Evolutionary conservation across 306 rosid species (phyloP).

Genomic region (Rosa multiflora): DNA sequence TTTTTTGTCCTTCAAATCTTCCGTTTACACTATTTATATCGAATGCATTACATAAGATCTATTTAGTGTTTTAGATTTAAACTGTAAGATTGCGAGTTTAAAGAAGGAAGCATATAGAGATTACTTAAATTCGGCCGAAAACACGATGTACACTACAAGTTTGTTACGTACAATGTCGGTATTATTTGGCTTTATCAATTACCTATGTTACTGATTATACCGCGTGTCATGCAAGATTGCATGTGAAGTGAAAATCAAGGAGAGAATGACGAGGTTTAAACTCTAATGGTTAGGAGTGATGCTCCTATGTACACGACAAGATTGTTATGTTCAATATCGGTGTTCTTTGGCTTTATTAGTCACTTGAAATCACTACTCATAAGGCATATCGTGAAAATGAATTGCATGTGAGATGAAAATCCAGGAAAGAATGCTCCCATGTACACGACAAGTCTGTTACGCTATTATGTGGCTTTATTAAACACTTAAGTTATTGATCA

Average conservation of each 20-base stretch:
- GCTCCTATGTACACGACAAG: background rate
- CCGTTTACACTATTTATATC: too few species aligned
- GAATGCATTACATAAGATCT: too few species aligned
- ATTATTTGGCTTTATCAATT: background rate
- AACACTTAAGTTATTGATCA: background rate
- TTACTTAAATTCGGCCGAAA: background rate
- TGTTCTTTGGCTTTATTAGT: background rate
- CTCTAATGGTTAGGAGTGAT: too few species aligned
- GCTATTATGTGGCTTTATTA: background rate
- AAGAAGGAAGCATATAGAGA: background rate
- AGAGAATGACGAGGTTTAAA: background rate
- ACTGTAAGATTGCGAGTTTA: background rate
- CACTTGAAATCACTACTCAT: background rate
- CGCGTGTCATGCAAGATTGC: background rate
- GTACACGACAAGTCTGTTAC: background rate
- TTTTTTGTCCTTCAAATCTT: background rate
- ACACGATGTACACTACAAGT: background rate
- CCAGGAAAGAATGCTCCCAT: background rate
- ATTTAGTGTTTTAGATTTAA: too few species aligned
- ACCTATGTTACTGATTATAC: background rate
- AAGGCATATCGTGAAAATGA: background rate
- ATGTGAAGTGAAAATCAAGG: background rate
- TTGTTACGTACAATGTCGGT: background rate
- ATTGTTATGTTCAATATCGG: background rate
- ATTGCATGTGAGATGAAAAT: background rate